phyloP scores from a whole-genome alignment of 164 flowering plant genomes.

The Annona cherimola region DNA sequence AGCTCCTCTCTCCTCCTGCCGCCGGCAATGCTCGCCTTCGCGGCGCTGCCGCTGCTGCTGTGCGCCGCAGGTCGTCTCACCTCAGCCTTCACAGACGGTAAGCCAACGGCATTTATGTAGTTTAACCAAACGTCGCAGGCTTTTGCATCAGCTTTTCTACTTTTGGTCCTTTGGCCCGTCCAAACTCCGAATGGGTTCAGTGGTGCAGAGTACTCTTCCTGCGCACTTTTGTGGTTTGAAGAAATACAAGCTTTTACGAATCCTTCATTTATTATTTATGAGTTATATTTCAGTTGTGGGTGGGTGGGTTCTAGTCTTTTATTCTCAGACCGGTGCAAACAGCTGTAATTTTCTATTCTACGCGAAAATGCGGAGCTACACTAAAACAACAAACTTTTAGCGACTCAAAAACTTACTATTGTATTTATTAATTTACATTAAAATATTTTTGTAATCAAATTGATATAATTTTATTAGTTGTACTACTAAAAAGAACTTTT shows the following conservation, averaged over 20 bases:
- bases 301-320: too few relatives aligned
- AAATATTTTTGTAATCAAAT: too few relatives aligned
- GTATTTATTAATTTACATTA: too few relatives aligned
- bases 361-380: too few relatives aligned
- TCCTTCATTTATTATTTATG: neutral
- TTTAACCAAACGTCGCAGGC: neutral
- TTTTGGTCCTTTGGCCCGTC: neutral
- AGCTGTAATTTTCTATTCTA: too few relatives aligned
- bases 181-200: neutral
- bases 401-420: too few relatives aligned
- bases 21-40: constrained; percentile 15
- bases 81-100: constrained; percentile 35
- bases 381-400: too few relatives aligned
- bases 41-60: constrained; percentile 30
- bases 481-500: too few relatives aligned
- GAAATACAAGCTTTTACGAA: neutral
- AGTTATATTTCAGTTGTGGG: too few relatives aligned
- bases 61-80: constrained; percentile 27
- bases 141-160: neutral
- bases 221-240: neutral
- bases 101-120: constrained; percentile 8
- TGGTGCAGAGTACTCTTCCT: neutral
- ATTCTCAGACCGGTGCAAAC: too few relatives aligned
- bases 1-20: neutral
- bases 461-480: too few relatives aligned